Base-by-base conservation (phyloP, 78 protist species). In the Chrysochromulina parva region DNA sequence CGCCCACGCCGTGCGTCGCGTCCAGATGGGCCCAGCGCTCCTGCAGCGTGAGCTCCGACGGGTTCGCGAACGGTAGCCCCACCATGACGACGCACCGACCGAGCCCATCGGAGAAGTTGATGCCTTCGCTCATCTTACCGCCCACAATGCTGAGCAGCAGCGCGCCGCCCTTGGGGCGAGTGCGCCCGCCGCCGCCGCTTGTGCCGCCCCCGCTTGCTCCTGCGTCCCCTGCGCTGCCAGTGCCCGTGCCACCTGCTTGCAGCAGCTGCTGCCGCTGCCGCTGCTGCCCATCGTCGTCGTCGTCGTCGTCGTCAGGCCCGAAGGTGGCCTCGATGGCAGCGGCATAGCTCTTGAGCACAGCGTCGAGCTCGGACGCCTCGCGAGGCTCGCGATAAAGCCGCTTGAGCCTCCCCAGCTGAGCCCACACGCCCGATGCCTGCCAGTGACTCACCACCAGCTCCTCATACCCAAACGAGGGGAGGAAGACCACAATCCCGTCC, bases 111-210 rank as follows among this genome's bases (percentile, higher is more conserved):
- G 84, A 0, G 80, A 97, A 97, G 89, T 97, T 97, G 88, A 97
- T 97, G 28, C 98, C 98, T 89, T 97, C 98, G 59, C 94, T 86
- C 94, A 97, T 20, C 60, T 97, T 97, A 22, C 98, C 98, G 67
- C 97, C 97, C 14, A 96, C 95, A 10, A 97, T 96, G 52, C 81
- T 4, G 3, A 76, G 58, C 26, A 97, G 88, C 57, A 94, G 4
- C 3, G 96, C 97, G 2, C 97, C 95, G 26, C 52, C 69, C 38
- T 38, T 38, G 38, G 38, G 38, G 38, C 38, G 38, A 38, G 38
- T 38, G 38, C 38, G 38, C 38, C 38, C 38, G 38, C 38, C 38
- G 38, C 38, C 38, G 38, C 38, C 38, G 38, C 38, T 38, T 38
- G 38, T 38, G 38, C 38, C 38, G 38, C 38, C 38, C 38, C 38